These are phyloP conservation scores for Suillus bovinus DNA, from an alignment of 768 basidiomycete species.

Conservation along the genomic window DNA sequence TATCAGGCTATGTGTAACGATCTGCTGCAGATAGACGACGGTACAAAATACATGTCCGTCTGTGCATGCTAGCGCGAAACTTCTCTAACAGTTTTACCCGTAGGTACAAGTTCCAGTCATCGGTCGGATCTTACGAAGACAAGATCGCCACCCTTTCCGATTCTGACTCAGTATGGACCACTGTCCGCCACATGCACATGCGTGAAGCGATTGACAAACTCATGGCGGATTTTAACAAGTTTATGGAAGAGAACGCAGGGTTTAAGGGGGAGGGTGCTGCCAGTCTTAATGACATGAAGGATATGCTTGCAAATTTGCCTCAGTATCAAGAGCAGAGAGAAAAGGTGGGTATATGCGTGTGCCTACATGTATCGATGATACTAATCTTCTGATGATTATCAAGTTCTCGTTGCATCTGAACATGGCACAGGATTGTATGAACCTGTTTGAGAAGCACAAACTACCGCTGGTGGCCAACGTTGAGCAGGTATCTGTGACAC, in stretches of 20 bases:
- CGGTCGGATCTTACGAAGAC: slow-evolving; percentile 82
- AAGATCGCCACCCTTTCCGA: slow-evolving; percentile 87
- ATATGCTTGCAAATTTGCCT: slow-evolving; percentile 94
- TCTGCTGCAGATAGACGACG: slow-evolving; percentile 84
- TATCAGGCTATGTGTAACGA: slow-evolving; percentile 99
- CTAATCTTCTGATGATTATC: slow-evolving; percentile 3
- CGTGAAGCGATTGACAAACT: slow-evolving; percentile 96
- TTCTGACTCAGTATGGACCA: slow-evolving; percentile 86
- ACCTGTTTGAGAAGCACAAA: slow-evolving; percentile 85
- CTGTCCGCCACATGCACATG: slow-evolving; percentile 97
- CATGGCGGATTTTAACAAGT: slow-evolving; percentile 94
- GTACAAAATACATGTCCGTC: slow-evolving; percentile 81
- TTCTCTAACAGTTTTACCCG: neutral
- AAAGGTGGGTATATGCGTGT: slow-evolving; percentile 52
- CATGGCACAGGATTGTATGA: slow-evolving; percentile 99
- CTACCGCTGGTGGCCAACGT: slow-evolving; percentile 81
- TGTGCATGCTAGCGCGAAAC: slow-evolving; percentile 10
- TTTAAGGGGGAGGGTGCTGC: slow-evolving; percentile 91
- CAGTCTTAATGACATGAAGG: slow-evolving; percentile 96
- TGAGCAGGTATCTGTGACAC: slow-evolving; percentile 65
- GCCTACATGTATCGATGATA: neutral
- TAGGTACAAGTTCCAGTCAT: slow-evolving; percentile 94
- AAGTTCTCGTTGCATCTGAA: slow-evolving; percentile 96
- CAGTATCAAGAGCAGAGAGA: slow-evolving; percentile 96
- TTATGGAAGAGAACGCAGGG: slow-evolving; percentile 91